Percentiles rank a stretch among this genome's conserved stretches.
Evolutionary conservation across 176 grass and related monocot species (phyloP).

Genomic region (Canna indica): DNA sequence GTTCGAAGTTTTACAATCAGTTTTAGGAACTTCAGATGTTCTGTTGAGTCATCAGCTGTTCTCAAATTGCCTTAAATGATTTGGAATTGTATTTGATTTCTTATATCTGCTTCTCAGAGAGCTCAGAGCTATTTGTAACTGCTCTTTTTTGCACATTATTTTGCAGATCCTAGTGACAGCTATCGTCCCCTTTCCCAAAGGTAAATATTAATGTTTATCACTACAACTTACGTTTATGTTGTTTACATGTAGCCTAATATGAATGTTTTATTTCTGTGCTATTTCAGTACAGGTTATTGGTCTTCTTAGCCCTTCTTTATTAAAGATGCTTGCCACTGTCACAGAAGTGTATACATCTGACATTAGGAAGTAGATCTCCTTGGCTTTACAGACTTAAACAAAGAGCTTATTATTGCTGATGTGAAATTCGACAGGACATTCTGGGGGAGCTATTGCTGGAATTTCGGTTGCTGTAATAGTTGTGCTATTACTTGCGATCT

Average conservation of each 20-base stretch:
- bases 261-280: conserved; percentile 27
- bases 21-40: not conserved
- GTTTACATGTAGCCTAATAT: conserved; percentile 8
- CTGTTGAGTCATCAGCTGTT: not conserved
- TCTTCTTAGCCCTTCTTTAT: conserved; percentile 23
- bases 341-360: conserved; percentile 9
- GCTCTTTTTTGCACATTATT: conserved; percentile 13
- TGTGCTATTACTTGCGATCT: conserved; percentile 29
- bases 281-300: conserved; percentile 52
- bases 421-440: conserved; percentile 10
- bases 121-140: too few species aligned
- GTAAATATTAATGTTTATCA: conserved; percentile 32
- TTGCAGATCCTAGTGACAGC: conserved; percentile 60
- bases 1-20: too few species aligned
- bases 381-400: conserved; percentile 1
- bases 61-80: not conserved
- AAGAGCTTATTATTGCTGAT: conserved; percentile 14
- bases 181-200: conserved; percentile 42
- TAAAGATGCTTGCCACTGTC: conserved; percentile 27
- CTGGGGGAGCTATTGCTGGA: conserved; percentile 48
- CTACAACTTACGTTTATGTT: not conserved
- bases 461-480: conserved; percentile 37
- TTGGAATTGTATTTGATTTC: not conserved
- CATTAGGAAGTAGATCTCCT: conserved; percentile 23
- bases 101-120: too few species aligned